Percentiles rank a stretch among this genome's conserved stretches.
phyloP scores from a whole-genome alignment of 305 asterid species.

The Rubia occidens region DNA sequence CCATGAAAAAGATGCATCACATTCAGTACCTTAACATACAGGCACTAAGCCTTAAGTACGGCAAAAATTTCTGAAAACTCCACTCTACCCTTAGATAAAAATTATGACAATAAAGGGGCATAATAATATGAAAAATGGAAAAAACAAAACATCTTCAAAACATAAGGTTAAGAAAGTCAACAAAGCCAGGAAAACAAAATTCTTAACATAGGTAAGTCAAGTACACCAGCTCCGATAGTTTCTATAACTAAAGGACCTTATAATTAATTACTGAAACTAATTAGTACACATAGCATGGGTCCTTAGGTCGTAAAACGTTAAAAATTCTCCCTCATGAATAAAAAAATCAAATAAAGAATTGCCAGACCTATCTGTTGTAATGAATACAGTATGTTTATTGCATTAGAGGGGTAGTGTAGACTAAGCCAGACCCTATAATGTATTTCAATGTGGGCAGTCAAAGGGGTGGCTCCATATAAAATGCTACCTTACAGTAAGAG shows the following conservation, averaged over 20 bases:
- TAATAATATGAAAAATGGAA: slow-evolving; percentile 1
- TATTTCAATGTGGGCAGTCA: background rate
- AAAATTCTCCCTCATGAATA: background rate
- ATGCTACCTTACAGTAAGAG: background rate
- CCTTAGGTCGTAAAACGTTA: background rate
- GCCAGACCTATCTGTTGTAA: background rate
- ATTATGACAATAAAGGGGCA: background rate
- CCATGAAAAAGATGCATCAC: no score
- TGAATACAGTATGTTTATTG: background rate
- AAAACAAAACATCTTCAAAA: background rate
- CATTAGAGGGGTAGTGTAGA: background rate
- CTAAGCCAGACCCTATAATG: background rate
- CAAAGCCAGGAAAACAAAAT: background rate
- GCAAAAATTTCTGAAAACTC: background rate
- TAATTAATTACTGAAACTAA: background rate
- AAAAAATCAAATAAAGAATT: background rate
- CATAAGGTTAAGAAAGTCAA: background rate
- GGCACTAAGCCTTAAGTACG: background rate
- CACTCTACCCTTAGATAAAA: background rate
- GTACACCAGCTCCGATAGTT: background rate
- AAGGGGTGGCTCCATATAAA: background rate
- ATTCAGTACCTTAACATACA: no score
- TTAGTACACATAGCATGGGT: background rate
- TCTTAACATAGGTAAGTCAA: background rate
- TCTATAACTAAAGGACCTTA: background rate